Percentiles rank a stretch among this genome's conserved stretches.
Conservation (phyloP, 2,329 filamentous ascomycete species). For the Pseudogymnoascus pannorum region DNA sequence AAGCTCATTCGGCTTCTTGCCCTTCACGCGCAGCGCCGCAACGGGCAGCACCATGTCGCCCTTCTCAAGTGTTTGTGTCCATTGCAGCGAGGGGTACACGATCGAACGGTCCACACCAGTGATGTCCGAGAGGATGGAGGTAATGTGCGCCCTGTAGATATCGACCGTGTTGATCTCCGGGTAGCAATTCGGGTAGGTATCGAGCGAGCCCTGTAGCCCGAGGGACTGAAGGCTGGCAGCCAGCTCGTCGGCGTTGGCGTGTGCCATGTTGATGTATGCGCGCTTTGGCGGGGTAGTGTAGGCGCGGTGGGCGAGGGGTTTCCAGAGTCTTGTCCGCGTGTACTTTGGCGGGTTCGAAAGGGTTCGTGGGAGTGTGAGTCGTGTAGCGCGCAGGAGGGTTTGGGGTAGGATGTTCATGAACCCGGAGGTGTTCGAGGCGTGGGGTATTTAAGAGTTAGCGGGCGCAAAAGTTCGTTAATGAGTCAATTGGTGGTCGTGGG, state of each 20-base stretch:
- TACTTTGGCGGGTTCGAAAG: background rate
- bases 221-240: slow-evolving; percentile 22
- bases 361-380: background rate
- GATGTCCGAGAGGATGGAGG: slow-evolving; percentile 57
- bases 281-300: slow-evolving; percentile 4
- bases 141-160: slow-evolving; percentile 71
- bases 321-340: background rate
- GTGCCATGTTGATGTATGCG: slow-evolving; percentile 7
- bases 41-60: slow-evolving; percentile 74
- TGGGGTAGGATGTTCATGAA: slow-evolving; percentile 7
- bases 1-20: slow-evolving; percentile 56
- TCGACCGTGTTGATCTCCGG: slow-evolving; percentile 70
- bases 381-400: slow-evolving; percentile 4
- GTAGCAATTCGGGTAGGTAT: slow-evolving; percentile 47
- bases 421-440: background rate
- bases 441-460: slow-evolving; percentile 3
- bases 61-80: slow-evolving; percentile 73
- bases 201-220: slow-evolving; percentile 20
- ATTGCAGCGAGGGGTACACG: slow-evolving; percentile 69
- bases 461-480: slow-evolving; percentile 1
- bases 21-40: slow-evolving; percentile 72
- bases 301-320: background rate
- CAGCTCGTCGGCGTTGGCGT: slow-evolving; percentile 9
- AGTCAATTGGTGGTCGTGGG: slow-evolving; percentile 1
- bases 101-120: slow-evolving; percentile 63